phyloP scores from a whole-genome alignment of 2,329 filamentous ascomycete species.

The Knufia fluminis region DNA sequence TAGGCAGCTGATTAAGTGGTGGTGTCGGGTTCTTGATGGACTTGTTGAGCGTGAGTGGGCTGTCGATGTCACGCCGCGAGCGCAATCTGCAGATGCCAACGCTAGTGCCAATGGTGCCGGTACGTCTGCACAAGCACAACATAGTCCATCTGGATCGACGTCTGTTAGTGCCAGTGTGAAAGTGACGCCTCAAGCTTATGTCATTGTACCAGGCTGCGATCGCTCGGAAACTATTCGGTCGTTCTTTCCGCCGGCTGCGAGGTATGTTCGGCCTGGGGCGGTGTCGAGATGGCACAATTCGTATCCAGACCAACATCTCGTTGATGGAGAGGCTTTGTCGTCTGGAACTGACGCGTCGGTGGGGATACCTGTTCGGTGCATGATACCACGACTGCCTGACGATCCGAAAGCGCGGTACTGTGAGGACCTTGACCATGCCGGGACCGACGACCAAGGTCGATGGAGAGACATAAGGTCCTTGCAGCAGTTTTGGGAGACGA shows the following conservation, averaged over 20 bases:
- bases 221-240: slow-evolving; percentile 61
- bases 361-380: slow-evolving; percentile 66
- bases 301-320: slow-evolving; percentile 51
- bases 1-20: slow-evolving; percentile 84
- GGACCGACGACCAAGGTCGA: slow-evolving; percentile 51
- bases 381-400: slow-evolving; percentile 87
- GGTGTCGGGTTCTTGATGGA: slow-evolving; percentile 79
- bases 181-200: slow-evolving; percentile 49
- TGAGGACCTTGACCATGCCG: slow-evolving; percentile 78
- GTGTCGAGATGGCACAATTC: slow-evolving; percentile 46
- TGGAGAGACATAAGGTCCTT: slow-evolving; percentile 80
- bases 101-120: background rate
- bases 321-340: slow-evolving; percentile 52
- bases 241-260: slow-evolving; percentile 56
- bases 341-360: slow-evolving; percentile 33
- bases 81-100: slow-evolving; percentile 17
- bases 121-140: background rate
- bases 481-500: slow-evolving; percentile 97
- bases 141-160: background rate
- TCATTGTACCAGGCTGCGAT: slow-evolving; percentile 82
- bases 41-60: slow-evolving; percentile 43
- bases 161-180: background rate
- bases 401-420: slow-evolving; percentile 89
- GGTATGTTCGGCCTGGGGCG: slow-evolving; percentile 24
- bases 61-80: slow-evolving; percentile 26